Conservation (phyloP, 768 basidiomycete genomes). For the Boletus vinaceobasis region DNA sequence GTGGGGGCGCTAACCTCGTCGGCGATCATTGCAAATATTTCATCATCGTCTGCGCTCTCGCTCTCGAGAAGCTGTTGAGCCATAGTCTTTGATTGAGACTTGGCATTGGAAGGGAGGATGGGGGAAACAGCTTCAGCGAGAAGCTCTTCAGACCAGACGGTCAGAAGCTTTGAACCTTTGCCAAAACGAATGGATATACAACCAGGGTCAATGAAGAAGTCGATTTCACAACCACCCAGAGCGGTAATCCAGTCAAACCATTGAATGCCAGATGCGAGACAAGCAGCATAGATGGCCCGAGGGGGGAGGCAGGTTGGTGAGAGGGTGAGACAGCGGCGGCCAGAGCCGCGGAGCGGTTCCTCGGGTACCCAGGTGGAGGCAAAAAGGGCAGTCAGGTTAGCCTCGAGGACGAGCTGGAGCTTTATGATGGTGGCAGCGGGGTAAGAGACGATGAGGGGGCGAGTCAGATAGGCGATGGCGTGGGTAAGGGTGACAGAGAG, state of each 20-base stretch:
- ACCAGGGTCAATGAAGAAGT: slow-evolving; percentile 79
- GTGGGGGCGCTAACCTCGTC: slow-evolving; percentile 66
- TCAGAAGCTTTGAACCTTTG: slow-evolving; percentile 45
- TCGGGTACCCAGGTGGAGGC: slow-evolving; percentile 62
- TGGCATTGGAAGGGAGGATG: slow-evolving; percentile 18
- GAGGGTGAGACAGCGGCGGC: slow-evolving; percentile 70
- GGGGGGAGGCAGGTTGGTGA: slow-evolving; percentile 69
- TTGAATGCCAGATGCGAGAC: slow-evolving; percentile 63
- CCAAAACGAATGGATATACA: slow-evolving; percentile 66
- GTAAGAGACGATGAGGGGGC: slow-evolving; percentile 55
- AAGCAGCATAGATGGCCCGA: slow-evolving; percentile 66
- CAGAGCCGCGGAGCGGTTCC: slow-evolving; percentile 65
- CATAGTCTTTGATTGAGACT: slow-evolving; percentile 50
- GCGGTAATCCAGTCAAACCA: slow-evolving; percentile 79
- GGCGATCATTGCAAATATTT: slow-evolving; percentile 71
- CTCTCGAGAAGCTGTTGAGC: slow-evolving; percentile 72
- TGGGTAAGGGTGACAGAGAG: slow-evolving; percentile 71
- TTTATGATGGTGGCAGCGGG: slow-evolving; percentile 61
- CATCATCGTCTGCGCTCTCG: slow-evolving; percentile 69
- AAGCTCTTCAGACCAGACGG: slow-evolving; percentile 64
- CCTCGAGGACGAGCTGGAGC: slow-evolving; percentile 69
- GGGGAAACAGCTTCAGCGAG: slow-evolving; percentile 26
- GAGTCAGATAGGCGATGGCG: slow-evolving; percentile 70
- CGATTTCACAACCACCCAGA: slow-evolving; percentile 69
- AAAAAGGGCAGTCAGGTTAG: slow-evolving; percentile 68